These are phyloP conservation scores for Daphne laureola DNA, from an alignment of 441 rosid genomes.

Conservation along the genomic window DNA sequence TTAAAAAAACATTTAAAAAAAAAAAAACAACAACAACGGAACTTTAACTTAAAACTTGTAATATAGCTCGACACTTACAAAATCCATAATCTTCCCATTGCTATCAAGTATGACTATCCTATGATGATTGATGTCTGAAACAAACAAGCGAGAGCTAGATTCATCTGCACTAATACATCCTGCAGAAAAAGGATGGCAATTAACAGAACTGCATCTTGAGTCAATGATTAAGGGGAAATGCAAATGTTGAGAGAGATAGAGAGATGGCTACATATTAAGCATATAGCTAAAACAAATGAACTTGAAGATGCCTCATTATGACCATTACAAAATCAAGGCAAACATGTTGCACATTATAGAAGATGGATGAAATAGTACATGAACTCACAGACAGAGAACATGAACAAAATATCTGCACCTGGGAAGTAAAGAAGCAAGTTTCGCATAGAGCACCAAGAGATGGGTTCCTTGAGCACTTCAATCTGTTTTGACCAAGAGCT, in stretches of 20 bases:
- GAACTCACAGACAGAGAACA: conserved; percentile 14
- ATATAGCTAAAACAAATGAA: too few relatives aligned
- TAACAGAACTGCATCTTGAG: conserved; percentile 14
- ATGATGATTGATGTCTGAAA: conserved; percentile 97
- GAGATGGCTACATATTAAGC: too few relatives aligned
- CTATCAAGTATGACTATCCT: conserved; percentile 58
- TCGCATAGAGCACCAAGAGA: conserved; percentile 37
- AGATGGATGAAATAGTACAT: conserved; percentile 7
- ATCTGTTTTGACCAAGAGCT: conserved; percentile 63
- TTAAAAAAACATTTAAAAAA: too few relatives aligned
- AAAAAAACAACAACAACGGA: too few relatives aligned
- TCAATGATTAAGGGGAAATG: background rate
- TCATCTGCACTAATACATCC: conserved; percentile 79
- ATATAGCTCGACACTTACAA: conserved; percentile 42
- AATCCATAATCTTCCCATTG: conserved; percentile 66
- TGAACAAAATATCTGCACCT: conserved; percentile 36
- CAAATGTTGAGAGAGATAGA: too few relatives aligned
- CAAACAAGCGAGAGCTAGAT: conserved; percentile 51
- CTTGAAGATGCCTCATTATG: too few relatives aligned
- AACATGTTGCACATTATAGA: background rate
- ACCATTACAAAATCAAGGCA: too few relatives aligned
- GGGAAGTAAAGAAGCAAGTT: conserved; percentile 75
- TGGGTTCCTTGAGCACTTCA: conserved; percentile 49
- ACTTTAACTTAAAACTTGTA: too few relatives aligned
- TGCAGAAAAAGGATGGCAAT: conserved; percentile 23